A percentile compares a stretch with the other conserved stretches of the same genome.
Evolutionary conservation across 1,284 basidiomycete species (phyloP).

Genomic region (Boletus sp.): DNA sequence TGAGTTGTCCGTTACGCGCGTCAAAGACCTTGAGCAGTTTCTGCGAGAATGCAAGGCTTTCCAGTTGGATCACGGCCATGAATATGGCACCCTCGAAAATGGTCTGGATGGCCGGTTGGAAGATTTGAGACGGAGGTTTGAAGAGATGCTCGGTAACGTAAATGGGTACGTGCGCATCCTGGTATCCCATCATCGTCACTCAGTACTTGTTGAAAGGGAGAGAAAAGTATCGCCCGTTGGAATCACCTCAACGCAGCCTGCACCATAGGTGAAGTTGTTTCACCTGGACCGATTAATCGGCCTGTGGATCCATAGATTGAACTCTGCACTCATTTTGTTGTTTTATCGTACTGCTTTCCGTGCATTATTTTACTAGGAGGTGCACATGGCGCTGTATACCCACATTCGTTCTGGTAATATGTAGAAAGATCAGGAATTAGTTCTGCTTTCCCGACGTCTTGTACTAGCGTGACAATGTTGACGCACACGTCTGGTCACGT

Average conservation of each 20-base stretch:
- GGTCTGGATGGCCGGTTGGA: slow-evolving; percentile 17
- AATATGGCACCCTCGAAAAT: slow-evolving; percentile 17
- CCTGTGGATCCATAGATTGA: background rate
- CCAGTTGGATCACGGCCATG: slow-evolving; percentile 52
- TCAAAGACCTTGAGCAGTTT: slow-evolving; percentile 60
- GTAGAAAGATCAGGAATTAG: too few species aligned
- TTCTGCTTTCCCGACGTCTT: too few species aligned
- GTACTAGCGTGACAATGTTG: background rate
- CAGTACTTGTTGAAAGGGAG: slow-evolving; percentile 13
- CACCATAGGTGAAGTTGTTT: background rate
- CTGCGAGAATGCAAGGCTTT: slow-evolving; percentile 57
- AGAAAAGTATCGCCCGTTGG: slow-evolving; percentile 22
- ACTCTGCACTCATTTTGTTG: background rate
- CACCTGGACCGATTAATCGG: background rate
- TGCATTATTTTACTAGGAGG: background rate
- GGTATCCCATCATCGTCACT: background rate
- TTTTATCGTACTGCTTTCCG: background rate
- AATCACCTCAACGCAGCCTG: background rate
- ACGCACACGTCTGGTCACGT: slow-evolving; percentile 16
- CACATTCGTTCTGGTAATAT: background rate
- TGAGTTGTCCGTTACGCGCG: slow-evolving; percentile 48
- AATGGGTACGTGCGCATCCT: slow-evolving; percentile 19
- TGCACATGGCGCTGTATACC: background rate
- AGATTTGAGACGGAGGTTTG: slow-evolving; percentile 32
- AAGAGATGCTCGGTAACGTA: slow-evolving; percentile 39